These are phyloP conservation scores for Eimeria praecox DNA, from an alignment of 169 alveolate species.

Conservation along the genomic window DNA sequence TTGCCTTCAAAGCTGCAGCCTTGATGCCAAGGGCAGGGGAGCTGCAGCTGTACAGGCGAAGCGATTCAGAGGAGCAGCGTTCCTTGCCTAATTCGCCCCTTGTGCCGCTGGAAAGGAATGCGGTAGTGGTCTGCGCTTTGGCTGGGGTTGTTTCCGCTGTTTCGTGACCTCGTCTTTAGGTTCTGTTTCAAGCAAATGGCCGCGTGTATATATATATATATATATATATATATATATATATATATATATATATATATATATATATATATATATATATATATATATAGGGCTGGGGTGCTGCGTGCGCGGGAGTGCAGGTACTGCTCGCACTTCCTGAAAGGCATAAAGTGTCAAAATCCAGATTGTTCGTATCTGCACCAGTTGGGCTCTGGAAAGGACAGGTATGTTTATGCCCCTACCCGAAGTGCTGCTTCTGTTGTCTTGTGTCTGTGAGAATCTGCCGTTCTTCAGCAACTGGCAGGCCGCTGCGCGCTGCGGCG, in stretches of 20 bases:
- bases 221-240: not conserved
- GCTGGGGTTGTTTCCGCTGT: not conserved
- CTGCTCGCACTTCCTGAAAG: slow-evolving; percentile 94
- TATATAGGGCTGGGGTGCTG: not conserved
- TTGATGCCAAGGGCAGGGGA: not conserved
- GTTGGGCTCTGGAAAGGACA: slow-evolving; percentile 91
- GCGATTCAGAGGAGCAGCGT: not conserved
- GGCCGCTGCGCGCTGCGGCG: too few relatives aligned
- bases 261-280: not conserved
- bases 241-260: not conserved
- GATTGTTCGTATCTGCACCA: slow-evolving; percentile 96
- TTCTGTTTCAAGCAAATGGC: not conserved
- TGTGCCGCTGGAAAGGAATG: not conserved
- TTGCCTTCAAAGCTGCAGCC: not conserved
- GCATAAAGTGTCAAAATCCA: slow-evolving; percentile 91
- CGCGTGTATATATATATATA: not conserved
- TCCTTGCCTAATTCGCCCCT: not conserved
- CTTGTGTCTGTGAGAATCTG: not conserved
- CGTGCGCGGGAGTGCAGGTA: slow-evolving; percentile 76
- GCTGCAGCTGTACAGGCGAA: not conserved
- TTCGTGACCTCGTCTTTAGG: not conserved
- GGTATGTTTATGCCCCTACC: slow-evolving; percentile 38
- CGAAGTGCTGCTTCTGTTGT: not conserved
- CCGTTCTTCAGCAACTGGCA: not conserved
- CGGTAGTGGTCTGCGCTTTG: not conserved